Evolutionary conservation across 2,329 filamentous ascomycete genomes (phyloP), one percentile per base, ranked within the genome.

Genomic region (Fusarium sp.): DNA sequence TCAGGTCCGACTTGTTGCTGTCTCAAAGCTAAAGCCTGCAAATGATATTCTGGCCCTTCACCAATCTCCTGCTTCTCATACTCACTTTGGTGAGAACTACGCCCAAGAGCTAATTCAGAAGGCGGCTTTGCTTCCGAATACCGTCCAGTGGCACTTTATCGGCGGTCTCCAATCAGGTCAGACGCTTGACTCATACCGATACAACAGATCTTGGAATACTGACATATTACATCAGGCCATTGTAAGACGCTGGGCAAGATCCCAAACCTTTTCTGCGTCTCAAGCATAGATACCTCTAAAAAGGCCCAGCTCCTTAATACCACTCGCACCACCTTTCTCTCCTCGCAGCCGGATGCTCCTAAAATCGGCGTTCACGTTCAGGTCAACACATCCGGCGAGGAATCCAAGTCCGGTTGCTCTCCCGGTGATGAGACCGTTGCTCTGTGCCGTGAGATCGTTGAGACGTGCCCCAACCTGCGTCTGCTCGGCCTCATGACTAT

Each of bases 61-160:
- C 81, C 84, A 87, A 72, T 79, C 83, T 0, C 83, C 85, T 1
- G 78, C 82, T 30, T 79, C 81, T 2, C 92, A 94, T 55, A 71
- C 84, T 19, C 93, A 99, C 81, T 98, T 98, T 78, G 96, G 96
- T 73, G 96, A 99, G 81, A 99, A 99, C 83, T 99, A 99, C 82
- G 86, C 91, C 6, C 92, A 95, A 80, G 96, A 99, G 79, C 87
- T 99, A 54, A 85, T 86, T 61, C 91, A 97, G 77, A 99, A 99
- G 80, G 91, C 93, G 2, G 86, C 87, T 35, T 77, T 97, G 20
- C 86, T 99, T 13, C 95, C 96, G 0, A 81, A 82, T 44, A 86
- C 85, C 33, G 92, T 99, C 70, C 86, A 86, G 73, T 99, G 96
- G 96, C 96, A 99, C 80, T 97, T 98, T 79, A 99, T 98, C 77